A percentile compares a stretch with the other conserved stretches of the same genome.
Conservation (phyloP, 2,329 filamentous ascomycete genomes). For the Penicillium vulpinum region DNA sequence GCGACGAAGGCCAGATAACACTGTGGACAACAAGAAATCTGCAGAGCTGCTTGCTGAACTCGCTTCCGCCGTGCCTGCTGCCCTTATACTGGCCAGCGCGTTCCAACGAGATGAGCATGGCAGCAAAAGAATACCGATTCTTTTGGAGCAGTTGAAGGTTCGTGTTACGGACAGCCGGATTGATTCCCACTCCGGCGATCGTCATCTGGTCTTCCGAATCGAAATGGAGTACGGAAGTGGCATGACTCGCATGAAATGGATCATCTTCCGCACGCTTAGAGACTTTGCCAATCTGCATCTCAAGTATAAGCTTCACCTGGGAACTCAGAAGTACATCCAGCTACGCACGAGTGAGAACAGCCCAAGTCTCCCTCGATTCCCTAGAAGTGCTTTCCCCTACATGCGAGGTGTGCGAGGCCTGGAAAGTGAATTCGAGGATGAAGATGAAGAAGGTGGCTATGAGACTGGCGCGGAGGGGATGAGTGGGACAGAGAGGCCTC, state of each 20-base stretch:
- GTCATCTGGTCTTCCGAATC: conserved; percentile 86
- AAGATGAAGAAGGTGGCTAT: conserved; percentile 52
- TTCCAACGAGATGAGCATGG: conserved; percentile 96
- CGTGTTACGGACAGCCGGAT: conserved; percentile 78
- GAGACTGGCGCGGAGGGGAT: conserved; percentile 62
- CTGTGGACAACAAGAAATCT: conserved; percentile 91
- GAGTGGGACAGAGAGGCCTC: conserved; percentile 65
- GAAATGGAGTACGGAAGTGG: conserved; percentile 96
- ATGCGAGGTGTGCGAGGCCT: conserved; percentile 76
- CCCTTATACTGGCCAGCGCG: conserved; percentile 93
- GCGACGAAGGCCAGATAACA: conserved; percentile 77
- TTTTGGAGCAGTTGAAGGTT: conserved; percentile 92
- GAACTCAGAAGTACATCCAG: conserved; percentile 79
- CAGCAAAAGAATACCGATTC: conserved; percentile 89
- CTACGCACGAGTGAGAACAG: conserved; percentile 66
- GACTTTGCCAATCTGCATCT: conserved; percentile 92
- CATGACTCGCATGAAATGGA: conserved; percentile 94
- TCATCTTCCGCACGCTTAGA: conserved; percentile 78
- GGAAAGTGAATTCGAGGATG: conserved; percentile 77
- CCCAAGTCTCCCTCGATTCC: conserved; percentile 85
- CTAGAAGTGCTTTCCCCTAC: conserved; percentile 85
- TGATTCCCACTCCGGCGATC: conserved; percentile 56
- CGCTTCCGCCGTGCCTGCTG: conserved; percentile 86
- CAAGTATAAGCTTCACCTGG: conserved; percentile 85
- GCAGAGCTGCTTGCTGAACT: conserved; percentile 95